Evolutionary conservation across 225 moss, liverwort and hornwort genomes (phyloP).

Genomic region (Pleurozium schreberi): DNA sequence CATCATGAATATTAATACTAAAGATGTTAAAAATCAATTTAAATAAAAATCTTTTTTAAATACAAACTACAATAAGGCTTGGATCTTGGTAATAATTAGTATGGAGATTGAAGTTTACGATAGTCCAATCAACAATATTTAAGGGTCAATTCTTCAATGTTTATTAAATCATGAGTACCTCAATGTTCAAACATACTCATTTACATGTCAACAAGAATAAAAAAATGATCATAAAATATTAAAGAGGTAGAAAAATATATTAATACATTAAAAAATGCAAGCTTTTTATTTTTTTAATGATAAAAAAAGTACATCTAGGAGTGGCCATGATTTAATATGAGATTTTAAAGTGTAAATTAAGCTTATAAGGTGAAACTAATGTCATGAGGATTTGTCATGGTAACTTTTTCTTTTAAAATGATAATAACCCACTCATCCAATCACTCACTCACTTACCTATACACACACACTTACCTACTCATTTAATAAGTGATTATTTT

Average conservation of each 20-base stretch:
- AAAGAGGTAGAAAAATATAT: neutral
- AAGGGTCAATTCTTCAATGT: neutral
- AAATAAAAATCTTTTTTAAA: neutral
- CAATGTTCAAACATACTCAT: neutral
- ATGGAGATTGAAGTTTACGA: neutral
- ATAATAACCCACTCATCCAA: neutral
- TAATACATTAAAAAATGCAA: neutral
- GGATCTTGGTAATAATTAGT: neutral
- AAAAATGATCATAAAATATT: neutral
- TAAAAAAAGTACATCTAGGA: neutral
- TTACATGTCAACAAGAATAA: neutral
- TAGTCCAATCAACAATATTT: neutral
- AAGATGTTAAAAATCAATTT: neutral
- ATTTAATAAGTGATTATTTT: too few species aligned
- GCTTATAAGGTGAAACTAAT: neutral
- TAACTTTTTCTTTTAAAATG: accelerated
- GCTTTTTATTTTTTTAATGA: neutral
- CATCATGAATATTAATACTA: neutral
- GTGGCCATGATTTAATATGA: neutral
- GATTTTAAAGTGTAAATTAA: neutral
- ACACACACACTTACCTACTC: too few species aligned
- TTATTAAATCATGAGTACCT: neutral
- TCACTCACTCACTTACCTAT: too few species aligned
- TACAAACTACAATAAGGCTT: neutral
- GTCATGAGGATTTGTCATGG: too few species aligned